These are phyloP conservation scores for Conoideocrella luteorostrata DNA, from an alignment of 2,329 filamentous ascomycete genomes.

Conservation along the genomic window DNA sequence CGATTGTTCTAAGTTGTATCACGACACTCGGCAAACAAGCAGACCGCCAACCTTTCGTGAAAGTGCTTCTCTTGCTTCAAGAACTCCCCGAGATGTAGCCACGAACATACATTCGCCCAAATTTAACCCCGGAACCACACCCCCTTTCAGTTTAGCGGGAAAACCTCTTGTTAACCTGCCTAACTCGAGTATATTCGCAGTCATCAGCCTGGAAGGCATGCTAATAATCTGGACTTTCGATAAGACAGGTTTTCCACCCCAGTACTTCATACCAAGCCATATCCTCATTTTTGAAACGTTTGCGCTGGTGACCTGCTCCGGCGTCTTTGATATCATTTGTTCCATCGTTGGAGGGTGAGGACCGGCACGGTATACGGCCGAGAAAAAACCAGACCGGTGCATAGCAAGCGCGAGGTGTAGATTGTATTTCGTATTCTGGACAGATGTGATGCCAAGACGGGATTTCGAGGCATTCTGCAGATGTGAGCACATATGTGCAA, in stretches of 20 bases:
- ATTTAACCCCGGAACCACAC: slow-evolving; percentile 67
- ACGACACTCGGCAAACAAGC: slow-evolving; percentile 64
- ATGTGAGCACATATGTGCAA: slow-evolving; percentile 80
- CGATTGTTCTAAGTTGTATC: slow-evolving; percentile 11
- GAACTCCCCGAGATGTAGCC: slow-evolving; percentile 66
- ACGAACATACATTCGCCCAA: slow-evolving; percentile 81
- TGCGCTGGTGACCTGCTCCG: slow-evolving; percentile 55
- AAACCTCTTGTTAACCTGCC: slow-evolving; percentile 62
- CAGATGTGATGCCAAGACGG: slow-evolving; percentile 76
- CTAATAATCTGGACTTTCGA: slow-evolving; percentile 59
- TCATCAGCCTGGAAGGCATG: slow-evolving; percentile 69
- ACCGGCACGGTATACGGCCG: slow-evolving; percentile 67
- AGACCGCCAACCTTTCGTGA: slow-evolving; percentile 75
- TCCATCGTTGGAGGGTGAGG: slow-evolving; percentile 45
- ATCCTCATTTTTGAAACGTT: slow-evolving; percentile 71
- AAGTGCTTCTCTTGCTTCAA: slow-evolving; percentile 79
- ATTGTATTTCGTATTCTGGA: slow-evolving; percentile 76
- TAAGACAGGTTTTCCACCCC: slow-evolving; percentile 74
- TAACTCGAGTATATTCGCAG: slow-evolving; percentile 56
- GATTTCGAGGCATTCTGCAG: slow-evolving; percentile 82
- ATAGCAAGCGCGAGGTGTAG: slow-evolving; percentile 68
- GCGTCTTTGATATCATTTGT: slow-evolving; percentile 36
- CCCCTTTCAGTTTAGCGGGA: slow-evolving; percentile 47
- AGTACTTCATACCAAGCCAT: slow-evolving; percentile 90
- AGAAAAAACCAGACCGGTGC: slow-evolving; percentile 76